A percentile compares a stretch with the other conserved stretches of the same genome.
Evolutionary conservation across 306 rosid species (phyloP).

Genomic region (Citrullus mucosospermus): DNA sequence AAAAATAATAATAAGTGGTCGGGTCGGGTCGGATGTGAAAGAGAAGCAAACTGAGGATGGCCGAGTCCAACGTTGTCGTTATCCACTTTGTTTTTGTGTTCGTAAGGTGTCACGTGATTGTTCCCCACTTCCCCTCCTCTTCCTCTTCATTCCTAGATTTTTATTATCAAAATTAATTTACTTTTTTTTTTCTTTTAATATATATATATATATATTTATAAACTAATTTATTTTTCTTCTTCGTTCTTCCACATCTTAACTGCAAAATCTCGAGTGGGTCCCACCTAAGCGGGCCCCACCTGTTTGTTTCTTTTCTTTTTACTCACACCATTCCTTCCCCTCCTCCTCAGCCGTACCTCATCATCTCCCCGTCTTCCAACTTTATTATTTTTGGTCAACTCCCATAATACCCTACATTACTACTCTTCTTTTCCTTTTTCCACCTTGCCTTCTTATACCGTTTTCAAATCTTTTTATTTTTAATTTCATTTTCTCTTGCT

Average conservation of each 20-base stretch:
- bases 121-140: neutral
- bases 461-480: too few relatives aligned
- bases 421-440: neutral
- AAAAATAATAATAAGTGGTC: neutral
- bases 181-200: too few relatives aligned
- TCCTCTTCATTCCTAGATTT: neutral
- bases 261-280: neutral
- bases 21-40: neutral
- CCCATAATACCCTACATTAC: neutral
- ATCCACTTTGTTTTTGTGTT: neutral
- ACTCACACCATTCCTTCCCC: neutral
- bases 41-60: neutral
- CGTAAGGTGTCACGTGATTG: slow-evolving; percentile 2
- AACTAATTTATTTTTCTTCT: neutral
- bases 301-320: neutral
- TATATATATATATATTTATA: too few relatives aligned
- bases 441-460: too few relatives aligned
- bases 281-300: neutral
- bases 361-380: neutral
- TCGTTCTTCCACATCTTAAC: neutral
- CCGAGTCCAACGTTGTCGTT: neutral
- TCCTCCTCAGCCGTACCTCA: neutral
- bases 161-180: too few relatives aligned
- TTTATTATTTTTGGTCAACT: neutral
- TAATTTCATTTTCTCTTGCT: too few relatives aligned